These are phyloP conservation scores for Teunomyces stri DNA, from an alignment of 805 yeast genomes.

Conservation along the genomic window DNA sequence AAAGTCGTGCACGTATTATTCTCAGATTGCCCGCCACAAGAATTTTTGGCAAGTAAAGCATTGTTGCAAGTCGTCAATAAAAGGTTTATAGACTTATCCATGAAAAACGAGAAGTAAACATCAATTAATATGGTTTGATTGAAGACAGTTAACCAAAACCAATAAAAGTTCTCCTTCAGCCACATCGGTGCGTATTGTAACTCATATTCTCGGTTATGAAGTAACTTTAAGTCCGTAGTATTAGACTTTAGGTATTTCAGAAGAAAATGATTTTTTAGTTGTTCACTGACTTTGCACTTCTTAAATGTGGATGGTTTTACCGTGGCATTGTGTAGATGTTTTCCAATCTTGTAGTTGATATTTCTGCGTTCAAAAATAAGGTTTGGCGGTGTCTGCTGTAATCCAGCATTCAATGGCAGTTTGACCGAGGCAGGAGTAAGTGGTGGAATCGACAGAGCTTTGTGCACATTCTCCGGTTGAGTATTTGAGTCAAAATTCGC, in stretches of 20 bases:
- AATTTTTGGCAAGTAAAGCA: constrained; percentile 3
- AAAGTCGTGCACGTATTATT: constrained; percentile 19
- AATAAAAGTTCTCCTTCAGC: constrained; percentile 16
- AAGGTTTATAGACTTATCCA: constrained; percentile 36
- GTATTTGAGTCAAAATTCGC: not conserved
- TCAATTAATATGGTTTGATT: constrained; percentile 26
- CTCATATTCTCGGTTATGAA: constrained; percentile 14
- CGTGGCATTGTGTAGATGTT: constrained; percentile 23
- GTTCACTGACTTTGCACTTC: constrained; percentile 8
- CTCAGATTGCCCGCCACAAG: not conserved
- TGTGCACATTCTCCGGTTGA: not conserved
- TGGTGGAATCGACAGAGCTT: not conserved
- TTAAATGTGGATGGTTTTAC: constrained; percentile 10
- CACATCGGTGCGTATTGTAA: constrained; percentile 24
- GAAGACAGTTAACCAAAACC: constrained; percentile 32
- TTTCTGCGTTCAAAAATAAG: not conserved
- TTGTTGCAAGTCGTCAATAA: constrained; percentile 16
- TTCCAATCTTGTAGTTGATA: constrained; percentile 1
- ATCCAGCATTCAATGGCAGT: not conserved
- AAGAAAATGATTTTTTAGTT: constrained; percentile 14
- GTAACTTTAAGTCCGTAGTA: constrained; percentile 11
- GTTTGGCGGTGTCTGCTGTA: not conserved
- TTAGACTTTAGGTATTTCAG: constrained; percentile 12
- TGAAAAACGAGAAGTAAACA: constrained; percentile 34
- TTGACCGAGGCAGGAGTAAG: not conserved